Evolutionary conservation across 495 filamentous ascomycete genomes (phyloP).

Genomic region (Daldinia caldariorum): DNA sequence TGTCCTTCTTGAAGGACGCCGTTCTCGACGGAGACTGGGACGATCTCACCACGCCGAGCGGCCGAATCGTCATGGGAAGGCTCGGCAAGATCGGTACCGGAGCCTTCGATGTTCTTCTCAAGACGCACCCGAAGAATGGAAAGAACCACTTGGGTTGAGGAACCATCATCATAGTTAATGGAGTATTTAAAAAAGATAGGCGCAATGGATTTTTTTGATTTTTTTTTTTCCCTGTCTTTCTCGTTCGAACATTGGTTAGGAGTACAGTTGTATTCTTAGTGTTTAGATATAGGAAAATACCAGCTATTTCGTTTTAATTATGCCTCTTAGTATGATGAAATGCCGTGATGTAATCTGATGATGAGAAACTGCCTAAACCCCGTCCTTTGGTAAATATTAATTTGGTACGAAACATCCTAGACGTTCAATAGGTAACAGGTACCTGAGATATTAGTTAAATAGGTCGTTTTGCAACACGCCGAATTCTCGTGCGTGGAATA

Average conservation of each 20-base stretch:
- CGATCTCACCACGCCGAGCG: constrained; percentile 83
- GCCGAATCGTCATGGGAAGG: constrained; percentile 87
- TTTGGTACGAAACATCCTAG: too few relatives aligned
- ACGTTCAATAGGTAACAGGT: too few relatives aligned
- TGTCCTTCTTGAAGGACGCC: constrained; percentile 90
- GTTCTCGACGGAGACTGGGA: constrained; percentile 91
- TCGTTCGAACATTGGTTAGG: neutral
- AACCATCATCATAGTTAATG: neutral
- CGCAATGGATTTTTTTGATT: constrained; percentile 20
- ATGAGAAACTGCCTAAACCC: constrained; percentile 3
- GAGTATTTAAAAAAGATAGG: constrained; percentile 17
- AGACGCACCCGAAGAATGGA: constrained; percentile 53
- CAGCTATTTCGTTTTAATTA: neutral
- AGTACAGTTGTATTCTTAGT: constrained; percentile 19
- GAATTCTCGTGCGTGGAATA: too few relatives aligned
- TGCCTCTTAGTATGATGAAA: neutral
- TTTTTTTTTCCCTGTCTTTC: too few relatives aligned
- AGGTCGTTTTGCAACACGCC: too few relatives aligned
- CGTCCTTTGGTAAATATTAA: neutral
- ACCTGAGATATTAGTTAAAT: too few relatives aligned
- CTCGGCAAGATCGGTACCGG: constrained; percentile 87
- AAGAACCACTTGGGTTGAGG: constrained; percentile 39
- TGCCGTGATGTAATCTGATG: neutral
- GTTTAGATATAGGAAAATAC: constrained; percentile 13
- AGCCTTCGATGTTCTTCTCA: constrained; percentile 82